Percentiles rank a stretch among this genome's conserved stretches.
Conservation (phyloP, 371 early-diverging fungal genomes). For the Syncephalastrum monosporum region DNA sequence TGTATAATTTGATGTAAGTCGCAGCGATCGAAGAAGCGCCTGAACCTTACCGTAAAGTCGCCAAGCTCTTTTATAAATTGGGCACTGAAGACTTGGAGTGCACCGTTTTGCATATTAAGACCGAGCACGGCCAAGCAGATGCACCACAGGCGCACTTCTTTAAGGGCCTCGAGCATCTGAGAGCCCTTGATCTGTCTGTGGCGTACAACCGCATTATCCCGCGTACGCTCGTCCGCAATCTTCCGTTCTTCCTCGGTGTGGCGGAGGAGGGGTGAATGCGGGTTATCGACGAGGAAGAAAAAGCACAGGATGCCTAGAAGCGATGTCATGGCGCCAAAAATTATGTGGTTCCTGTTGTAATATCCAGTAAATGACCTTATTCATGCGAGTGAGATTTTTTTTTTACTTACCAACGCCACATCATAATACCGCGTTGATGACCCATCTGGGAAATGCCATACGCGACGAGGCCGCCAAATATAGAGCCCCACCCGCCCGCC, state of each 20-base stretch:
- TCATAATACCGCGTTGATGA: conserved; percentile 7
- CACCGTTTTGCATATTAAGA: conserved; percentile 19
- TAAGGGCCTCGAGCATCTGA: conserved; percentile 19
- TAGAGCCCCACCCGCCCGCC: conserved; percentile 23
- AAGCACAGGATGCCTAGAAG: conserved; percentile 16
- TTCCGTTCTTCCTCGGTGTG: conserved; percentile 15
- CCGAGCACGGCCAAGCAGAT: conserved; percentile 9
- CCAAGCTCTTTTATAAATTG: conserved; percentile 15
- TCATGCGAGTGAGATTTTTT: background rate
- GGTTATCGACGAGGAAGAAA: conserved; percentile 19
- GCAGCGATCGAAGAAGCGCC: background rate
- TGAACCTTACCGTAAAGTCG: conserved; percentile 11
- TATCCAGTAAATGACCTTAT: too few species aligned
- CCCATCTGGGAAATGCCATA: conserved; percentile 12
- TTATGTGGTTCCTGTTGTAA: conserved; percentile 13
- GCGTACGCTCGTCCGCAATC: conserved; percentile 13
- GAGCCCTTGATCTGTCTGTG: conserved; percentile 13
- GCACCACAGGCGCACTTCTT: conserved; percentile 14
- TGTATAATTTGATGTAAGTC: background rate
- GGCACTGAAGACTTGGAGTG: conserved; percentile 9
- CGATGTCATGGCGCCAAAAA: conserved; percentile 17
- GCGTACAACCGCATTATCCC: conserved; percentile 18
- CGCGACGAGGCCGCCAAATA: conserved; percentile 23
- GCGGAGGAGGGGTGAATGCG: conserved; percentile 7
- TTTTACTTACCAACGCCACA: conserved; percentile 21